phyloP scores from a whole-genome alignment of 208 protist species.

The Leishmania tropica region DNA sequence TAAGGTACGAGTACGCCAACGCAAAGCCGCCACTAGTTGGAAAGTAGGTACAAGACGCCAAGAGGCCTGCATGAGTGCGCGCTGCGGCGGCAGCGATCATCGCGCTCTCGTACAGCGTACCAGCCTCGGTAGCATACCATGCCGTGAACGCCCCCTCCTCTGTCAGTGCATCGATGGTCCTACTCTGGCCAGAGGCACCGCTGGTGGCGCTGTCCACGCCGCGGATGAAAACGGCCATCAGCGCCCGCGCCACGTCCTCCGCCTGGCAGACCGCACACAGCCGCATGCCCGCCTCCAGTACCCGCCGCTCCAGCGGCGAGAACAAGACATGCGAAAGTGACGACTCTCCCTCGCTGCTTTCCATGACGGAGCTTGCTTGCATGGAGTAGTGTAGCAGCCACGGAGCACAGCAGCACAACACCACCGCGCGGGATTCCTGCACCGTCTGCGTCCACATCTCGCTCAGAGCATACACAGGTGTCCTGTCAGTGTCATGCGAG shows the following conservation, averaged over 20 bases:
- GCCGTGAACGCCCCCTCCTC: conserved; percentile 3
- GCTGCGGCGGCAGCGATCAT: conserved; percentile 9
- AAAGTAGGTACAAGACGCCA: neutral
- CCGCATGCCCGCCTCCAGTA: conserved; percentile 16
- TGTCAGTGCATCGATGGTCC: neutral
- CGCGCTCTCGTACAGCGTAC: conserved; percentile 14
- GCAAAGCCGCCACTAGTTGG: neutral
- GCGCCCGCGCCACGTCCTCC: conserved; percentile 17
- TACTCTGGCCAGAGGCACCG: neutral
- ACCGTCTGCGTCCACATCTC: conserved; percentile 9
- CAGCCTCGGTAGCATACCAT: conserved; percentile 25
- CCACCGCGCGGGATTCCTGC: conserved; percentile 17
- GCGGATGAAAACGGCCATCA: conserved; percentile 22
- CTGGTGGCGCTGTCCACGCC: conserved; percentile 10
- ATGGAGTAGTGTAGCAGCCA: conserved; percentile 16
- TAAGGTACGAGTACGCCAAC: conserved; percentile 17
- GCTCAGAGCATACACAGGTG: neutral
- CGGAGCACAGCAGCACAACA: conserved; percentile 21
- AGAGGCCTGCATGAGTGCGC: neutral
- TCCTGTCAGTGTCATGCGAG: neutral
- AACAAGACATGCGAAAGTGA: neutral
- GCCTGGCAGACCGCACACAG: conserved; percentile 15
- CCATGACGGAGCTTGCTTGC: neutral
- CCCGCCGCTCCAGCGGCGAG: conserved; percentile 8
- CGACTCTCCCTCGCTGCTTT: neutral